Conservation (phyloP, 1,284 basidiomycete genomes). For the Rhodotorula sp. region DNA sequence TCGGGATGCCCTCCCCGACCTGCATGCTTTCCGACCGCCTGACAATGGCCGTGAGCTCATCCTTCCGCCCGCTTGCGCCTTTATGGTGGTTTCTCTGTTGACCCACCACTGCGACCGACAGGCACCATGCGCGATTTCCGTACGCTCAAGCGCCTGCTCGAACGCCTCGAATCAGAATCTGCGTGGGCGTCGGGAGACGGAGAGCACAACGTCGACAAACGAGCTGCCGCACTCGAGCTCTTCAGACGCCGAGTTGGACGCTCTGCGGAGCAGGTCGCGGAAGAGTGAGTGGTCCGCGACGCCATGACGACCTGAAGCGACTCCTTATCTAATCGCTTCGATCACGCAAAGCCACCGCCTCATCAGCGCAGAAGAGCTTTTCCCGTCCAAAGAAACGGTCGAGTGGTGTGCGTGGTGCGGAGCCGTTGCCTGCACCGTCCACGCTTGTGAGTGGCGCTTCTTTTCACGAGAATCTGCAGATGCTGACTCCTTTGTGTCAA, state of each 20-base stretch:
- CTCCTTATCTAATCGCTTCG: not conserved
- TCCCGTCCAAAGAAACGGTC: not conserved
- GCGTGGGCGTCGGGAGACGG: not conserved
- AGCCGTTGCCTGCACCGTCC: not conserved
- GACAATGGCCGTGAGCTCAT: constrained; percentile 9
- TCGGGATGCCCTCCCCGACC: not conserved
- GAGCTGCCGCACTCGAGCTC: not conserved
- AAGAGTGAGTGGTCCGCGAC: not conserved
- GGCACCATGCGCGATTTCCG: not conserved
- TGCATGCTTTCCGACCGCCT: not conserved
- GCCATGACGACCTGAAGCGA: not conserved
- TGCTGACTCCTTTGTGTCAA: not conserved
- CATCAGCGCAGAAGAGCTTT: not conserved
- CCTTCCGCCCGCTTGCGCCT: not conserved
- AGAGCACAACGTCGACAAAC: not conserved
- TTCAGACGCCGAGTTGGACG: not conserved
- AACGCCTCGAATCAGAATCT: not conserved
- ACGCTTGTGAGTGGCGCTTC: not conserved
- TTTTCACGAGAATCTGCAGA: not conserved
- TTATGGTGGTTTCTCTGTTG: not conserved
- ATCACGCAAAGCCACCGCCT: not conserved
- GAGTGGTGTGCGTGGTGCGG: constrained; percentile 8
- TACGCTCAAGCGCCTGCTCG: not conserved
- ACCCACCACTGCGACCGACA: not conserved
- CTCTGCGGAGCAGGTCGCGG: not conserved